Evolutionary conservation across 805 yeast species (phyloP).

Genomic region (Wickerhamiella kurtzmanii): DNA sequence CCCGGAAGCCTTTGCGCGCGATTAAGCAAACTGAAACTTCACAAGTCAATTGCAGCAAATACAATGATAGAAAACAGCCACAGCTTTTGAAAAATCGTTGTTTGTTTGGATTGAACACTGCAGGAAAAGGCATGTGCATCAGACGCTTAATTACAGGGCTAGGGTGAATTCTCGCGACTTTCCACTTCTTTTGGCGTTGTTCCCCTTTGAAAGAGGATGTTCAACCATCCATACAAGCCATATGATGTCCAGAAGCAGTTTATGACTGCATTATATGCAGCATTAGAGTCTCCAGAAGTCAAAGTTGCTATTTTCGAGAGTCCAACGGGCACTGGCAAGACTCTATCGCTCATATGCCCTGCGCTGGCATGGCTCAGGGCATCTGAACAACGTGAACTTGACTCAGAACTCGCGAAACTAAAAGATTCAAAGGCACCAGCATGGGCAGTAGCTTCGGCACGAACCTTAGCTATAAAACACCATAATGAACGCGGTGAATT

Average conservation of each 20-base stretch:
- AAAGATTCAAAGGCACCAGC: conserved; percentile 49
- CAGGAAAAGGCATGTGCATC: no score
- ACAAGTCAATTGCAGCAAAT: no score
- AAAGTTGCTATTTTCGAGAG: conserved; percentile 77
- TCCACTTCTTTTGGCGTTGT: neutral
- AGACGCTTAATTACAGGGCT: neutral
- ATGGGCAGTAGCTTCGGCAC: conserved; percentile 43
- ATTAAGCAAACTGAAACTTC: no score
- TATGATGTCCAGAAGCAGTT: conserved; percentile 64
- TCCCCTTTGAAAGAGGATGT: conserved; percentile 19
- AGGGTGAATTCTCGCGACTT: neutral
- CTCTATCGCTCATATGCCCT: conserved; percentile 74
- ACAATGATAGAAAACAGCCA: no score
- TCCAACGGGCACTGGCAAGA: conserved; percentile 90
- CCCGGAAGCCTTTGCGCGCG: no score
- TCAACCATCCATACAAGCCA: conserved; percentile 70
- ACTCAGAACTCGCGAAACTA: conserved; percentile 12
- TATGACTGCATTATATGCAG: conserved; percentile 61
- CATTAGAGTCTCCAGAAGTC: conserved; percentile 32
- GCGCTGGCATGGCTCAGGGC: conserved; percentile 70
- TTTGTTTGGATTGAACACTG: no score
- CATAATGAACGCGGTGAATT: conserved; percentile 15
- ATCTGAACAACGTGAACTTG: conserved; percentile 15
- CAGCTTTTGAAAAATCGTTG: no score
- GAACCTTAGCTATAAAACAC: conserved; percentile 15